phyloP scores from a whole-genome alignment of 2,329 filamentous ascomycete genomes.

The Zasmidium citrigriseum region DNA sequence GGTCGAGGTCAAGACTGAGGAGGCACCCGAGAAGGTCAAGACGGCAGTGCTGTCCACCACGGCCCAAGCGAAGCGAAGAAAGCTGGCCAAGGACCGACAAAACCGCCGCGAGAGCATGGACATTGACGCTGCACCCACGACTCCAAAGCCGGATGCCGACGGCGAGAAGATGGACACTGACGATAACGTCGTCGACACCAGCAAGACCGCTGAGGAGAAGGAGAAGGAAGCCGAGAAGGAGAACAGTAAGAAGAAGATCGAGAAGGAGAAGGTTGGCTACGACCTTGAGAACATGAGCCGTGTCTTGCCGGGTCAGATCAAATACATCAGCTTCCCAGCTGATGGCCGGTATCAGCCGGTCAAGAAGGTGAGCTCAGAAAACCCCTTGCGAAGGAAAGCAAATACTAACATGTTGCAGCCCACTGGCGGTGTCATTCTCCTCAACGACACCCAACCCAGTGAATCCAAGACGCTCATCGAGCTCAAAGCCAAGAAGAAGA shows the following conservation, averaged over 20 bases:
- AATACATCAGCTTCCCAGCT: constrained; percentile 90
- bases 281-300: constrained; percentile 97
- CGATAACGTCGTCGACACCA: constrained; percentile 42
- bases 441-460: constrained; percentile 78
- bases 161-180: constrained; percentile 82
- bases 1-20: constrained; percentile 91
- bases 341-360: constrained; percentile 86
- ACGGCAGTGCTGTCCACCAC: constrained; percentile 96
- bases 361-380: constrained; percentile 66
- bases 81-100: constrained; percentile 90
- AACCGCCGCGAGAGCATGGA: constrained; percentile 94
- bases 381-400: not conserved
- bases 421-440: constrained; percentile 89
- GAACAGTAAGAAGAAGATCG: constrained; percentile 77
- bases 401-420: constrained; percentile 62
- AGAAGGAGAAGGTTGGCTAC: constrained; percentile 96
- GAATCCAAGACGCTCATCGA: constrained; percentile 82
- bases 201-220: constrained; percentile 41
- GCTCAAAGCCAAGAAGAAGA: constrained; percentile 83
- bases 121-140: constrained; percentile 75
- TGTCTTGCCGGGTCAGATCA: constrained; percentile 87
- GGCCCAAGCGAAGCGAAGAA: constrained; percentile 91
- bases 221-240: constrained; percentile 58
- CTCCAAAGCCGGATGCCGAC: constrained; percentile 62
- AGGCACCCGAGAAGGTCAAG: constrained; percentile 89